A percentile compares a stretch with the other conserved stretches of the same genome.
Conservation (phyloP, 2,329 filamentous ascomycete genomes). For the Fonsecaea pugnacius region DNA sequence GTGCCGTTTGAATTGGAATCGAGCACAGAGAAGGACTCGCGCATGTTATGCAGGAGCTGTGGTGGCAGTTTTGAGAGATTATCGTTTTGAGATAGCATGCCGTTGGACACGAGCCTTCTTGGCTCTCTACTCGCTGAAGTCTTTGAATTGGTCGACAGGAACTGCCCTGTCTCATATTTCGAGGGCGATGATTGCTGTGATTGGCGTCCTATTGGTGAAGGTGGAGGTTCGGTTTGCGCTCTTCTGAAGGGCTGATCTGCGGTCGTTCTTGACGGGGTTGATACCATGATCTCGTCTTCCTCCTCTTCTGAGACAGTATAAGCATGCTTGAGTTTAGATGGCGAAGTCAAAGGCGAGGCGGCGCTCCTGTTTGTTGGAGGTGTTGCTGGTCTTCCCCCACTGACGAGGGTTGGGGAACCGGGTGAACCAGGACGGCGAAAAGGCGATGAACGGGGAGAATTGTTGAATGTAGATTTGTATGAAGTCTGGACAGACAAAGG, state of each 20-base stretch:
- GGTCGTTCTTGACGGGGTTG: slow-evolving; percentile 51
- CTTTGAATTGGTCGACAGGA: background rate
- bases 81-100: slow-evolving; percentile 41
- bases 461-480: slow-evolving; percentile 58
- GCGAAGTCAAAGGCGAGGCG: slow-evolving; percentile 50
- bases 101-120: slow-evolving; percentile 26
- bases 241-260: slow-evolving; percentile 35
- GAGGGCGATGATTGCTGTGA: slow-evolving; percentile 12
- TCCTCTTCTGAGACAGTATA: slow-evolving; percentile 50
- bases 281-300: slow-evolving; percentile 38
- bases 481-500: slow-evolving; percentile 23
- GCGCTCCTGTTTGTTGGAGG: slow-evolving; percentile 50
- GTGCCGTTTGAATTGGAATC: slow-evolving; percentile 85
- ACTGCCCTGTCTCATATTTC: slow-evolving; percentile 10
- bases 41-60: slow-evolving; percentile 80
- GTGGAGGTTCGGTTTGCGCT: slow-evolving; percentile 42
- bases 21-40: slow-evolving; percentile 91
- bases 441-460: slow-evolving; percentile 70
- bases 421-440: slow-evolving; percentile 69
- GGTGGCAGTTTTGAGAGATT: slow-evolving; percentile 65
- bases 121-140: slow-evolving; percentile 10
- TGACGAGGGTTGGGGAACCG: slow-evolving; percentile 63
- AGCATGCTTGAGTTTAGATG: slow-evolving; percentile 54
- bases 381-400: slow-evolving; percentile 47
- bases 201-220: slow-evolving; percentile 43